Percentiles rank a stretch among this genome's conserved stretches.
Evolutionary conservation across 2,329 filamentous ascomycete species (phyloP).

Genomic region (Teratosphaeria destructans): DNA sequence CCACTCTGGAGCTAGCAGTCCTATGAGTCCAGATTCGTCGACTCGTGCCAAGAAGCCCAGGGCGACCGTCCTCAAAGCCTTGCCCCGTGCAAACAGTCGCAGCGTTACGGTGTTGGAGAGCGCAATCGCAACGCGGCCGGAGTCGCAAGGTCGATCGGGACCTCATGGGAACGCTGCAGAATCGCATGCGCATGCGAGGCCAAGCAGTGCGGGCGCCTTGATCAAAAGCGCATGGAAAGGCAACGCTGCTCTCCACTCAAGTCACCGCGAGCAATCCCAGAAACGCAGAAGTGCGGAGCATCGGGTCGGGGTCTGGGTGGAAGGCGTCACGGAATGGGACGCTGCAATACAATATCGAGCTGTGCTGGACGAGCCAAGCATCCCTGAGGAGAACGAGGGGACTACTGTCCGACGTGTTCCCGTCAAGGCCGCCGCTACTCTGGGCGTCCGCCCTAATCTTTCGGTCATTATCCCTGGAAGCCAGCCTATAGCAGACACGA

Average conservation of each 20-base stretch:
- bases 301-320: conserved; percentile 34
- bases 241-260: not conserved
- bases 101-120: conserved; percentile 24
- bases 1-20: conserved; percentile 3
- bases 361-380: conserved; percentile 4
- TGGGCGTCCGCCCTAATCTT: conserved; percentile 1
- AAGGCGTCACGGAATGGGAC: conserved; percentile 35
- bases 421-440: not conserved
- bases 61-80: conserved; percentile 23
- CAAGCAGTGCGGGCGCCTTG: not conserved
- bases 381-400: conserved; percentile 9
- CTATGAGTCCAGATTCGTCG: not conserved
- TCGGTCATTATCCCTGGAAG: conserved; percentile 14
- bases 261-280: conserved; percentile 10
- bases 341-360: conserved; percentile 6
- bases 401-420: conserved; percentile 8
- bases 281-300: conserved; percentile 20
- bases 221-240: conserved; percentile 7
- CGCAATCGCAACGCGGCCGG: conserved; percentile 30
- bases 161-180: conserved; percentile 17
- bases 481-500: conserved; percentile 2
- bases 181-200: conserved; percentile 7
- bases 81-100: conserved; percentile 19
- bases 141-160: conserved; percentile 29
- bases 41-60: conserved; percentile 3